A percentile compares a stretch with the other conserved stretches of the same genome.
phyloP scores from a whole-genome alignment of 352 stramenopile genomes.

The Phytopythium vexans region DNA sequence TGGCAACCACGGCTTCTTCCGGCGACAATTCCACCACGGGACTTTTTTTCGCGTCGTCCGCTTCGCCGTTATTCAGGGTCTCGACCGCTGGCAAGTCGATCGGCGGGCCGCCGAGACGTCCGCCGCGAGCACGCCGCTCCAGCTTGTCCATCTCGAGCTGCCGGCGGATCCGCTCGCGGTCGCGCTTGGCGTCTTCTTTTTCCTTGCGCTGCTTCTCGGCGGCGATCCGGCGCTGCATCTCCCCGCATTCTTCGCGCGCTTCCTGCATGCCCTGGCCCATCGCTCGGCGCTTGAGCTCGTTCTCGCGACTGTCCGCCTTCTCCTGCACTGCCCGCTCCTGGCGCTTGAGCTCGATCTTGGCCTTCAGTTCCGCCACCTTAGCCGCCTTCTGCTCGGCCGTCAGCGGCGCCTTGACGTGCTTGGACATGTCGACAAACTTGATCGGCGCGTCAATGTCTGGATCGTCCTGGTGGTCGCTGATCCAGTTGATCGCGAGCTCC shows the following conservation, averaged over 20 bases:
- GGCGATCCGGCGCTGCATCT: constrained; percentile 73
- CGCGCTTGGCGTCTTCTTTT: constrained; percentile 83
- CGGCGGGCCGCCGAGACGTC: constrained; percentile 69
- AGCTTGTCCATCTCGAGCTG: constrained; percentile 92
- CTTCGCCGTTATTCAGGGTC: constrained; percentile 14
- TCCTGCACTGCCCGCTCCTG: constrained; percentile 75
- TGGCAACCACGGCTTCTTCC: constrained; percentile 70
- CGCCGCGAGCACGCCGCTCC: constrained; percentile 78
- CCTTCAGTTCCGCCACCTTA: constrained; percentile 85
- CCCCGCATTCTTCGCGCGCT: constrained; percentile 80
- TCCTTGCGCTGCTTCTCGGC: constrained; percentile 86
- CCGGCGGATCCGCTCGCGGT: constrained; percentile 85
- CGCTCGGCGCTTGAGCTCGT: constrained; percentile 73
- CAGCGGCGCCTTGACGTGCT: constrained; percentile 43
- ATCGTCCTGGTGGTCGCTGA: constrained; percentile 88
- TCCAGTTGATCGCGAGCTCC: constrained; percentile 84
- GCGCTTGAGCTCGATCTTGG: constrained; percentile 71
- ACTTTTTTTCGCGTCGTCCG: constrained; percentile 32
- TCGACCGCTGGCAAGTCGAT: constrained; percentile 49
- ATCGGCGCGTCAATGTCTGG: constrained; percentile 88
- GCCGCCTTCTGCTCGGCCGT: constrained; percentile 86
- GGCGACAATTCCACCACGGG: constrained; percentile 33
- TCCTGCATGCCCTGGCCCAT: constrained; percentile 74
- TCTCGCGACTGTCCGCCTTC: constrained; percentile 64
- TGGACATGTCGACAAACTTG: constrained; percentile 72